Evolutionary conservation across 805 yeast genomes (phyloP), one percentile per base, ranked within the genome.

Genomic region (Suhomyces kilbournensis): DNA sequence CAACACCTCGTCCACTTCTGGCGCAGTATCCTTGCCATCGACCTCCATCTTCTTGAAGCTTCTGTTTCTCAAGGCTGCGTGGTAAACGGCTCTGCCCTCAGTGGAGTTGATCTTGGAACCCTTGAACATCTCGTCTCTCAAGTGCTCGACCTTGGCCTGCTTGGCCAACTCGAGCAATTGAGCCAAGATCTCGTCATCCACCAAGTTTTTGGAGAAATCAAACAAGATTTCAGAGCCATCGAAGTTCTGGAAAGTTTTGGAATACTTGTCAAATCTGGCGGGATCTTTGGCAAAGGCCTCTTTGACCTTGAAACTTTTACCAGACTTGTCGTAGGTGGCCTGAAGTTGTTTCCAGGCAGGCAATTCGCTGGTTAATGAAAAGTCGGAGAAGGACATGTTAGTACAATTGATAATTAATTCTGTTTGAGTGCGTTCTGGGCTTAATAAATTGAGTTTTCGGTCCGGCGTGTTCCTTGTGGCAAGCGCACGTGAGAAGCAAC

Each of bases 41-140:
- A 92, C 98, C 57, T 70, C 72, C 96, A 94, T 86, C 57, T 84
- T 83, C 74, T 82, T 86, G 76, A 84, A 73, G 53, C 94, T 79
- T 74, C 94, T 88, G 83, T 96, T 93, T 82, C 99, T 88, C 65
- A 94, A 82, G 34, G 98, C 99, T 64, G 85, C 90, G 77, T 94
- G 99, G 81, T 81, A 94, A 46, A 94, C 99, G 40, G 99, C 98
- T 75, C 97, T 84, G 75, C 84, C 88, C 77, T 94, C 99, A 56
- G 99, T 94, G 76, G 83, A 82, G 81, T 94, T 94, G 80, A 94
- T 91, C 76, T 90, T 91, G 55, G 84, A 88, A 71, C 99, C 99
- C 28, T 81, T 81, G 68, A 94, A 94, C 91, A 94, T 85, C 52
- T 81, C 89, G 65, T 93, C 96, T 72, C 98, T 85, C 69, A 94